Base-by-base conservation (phyloP, 2,329 filamentous ascomycete species). In the Lachnellula occidentalis region DNA sequence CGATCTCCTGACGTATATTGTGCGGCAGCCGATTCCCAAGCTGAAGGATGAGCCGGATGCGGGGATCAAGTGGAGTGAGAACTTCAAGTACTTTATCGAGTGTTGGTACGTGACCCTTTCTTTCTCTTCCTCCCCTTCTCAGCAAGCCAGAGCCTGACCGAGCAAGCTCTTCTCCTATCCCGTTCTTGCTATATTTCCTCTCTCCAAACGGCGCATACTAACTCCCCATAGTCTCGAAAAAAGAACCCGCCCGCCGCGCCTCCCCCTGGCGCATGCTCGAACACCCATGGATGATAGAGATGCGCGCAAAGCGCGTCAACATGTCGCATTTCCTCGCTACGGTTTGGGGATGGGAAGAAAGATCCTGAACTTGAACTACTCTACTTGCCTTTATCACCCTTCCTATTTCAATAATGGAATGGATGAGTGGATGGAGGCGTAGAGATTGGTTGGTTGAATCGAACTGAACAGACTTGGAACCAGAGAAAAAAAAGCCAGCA, bases 231-330 rank as follows among this genome's bases (percentile, higher is more conserved):
- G 94, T 75, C 81, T 99, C 55, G 94, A 99, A 39, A 72, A 99
- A 99, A 74, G 90, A 96, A 64, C 86, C 90, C 19, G 81, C 80
- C 55, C 84, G 92, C 67, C 81, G 94, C 69, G 94, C 92, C 31
- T 95, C 89, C 56, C 94, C 94, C 12, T 99, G 94, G 94, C 89
- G 92, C 67, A 99, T 99, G 92, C 82, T 96, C 60, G 94, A 99
- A 69, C 94, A 99, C 74, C 94, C 94, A 2, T 99, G 94, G 94
- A 96, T 99, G 86, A 77, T 90, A 42, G 94, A 99, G 67, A 97
- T 97, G 90, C 87, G 87, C 67, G 80, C 83, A 52, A 97, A 96
- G 78, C 90, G 94, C 64, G 94, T 99, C 70, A 97, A 97, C 73
- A 97, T 99, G 92, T 84, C 84, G 61, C 88, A 91, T 67, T 99